Evolutionary conservation across 2,329 filamentous ascomycete species (phyloP).

Genomic region (Penicillium sp.): DNA sequence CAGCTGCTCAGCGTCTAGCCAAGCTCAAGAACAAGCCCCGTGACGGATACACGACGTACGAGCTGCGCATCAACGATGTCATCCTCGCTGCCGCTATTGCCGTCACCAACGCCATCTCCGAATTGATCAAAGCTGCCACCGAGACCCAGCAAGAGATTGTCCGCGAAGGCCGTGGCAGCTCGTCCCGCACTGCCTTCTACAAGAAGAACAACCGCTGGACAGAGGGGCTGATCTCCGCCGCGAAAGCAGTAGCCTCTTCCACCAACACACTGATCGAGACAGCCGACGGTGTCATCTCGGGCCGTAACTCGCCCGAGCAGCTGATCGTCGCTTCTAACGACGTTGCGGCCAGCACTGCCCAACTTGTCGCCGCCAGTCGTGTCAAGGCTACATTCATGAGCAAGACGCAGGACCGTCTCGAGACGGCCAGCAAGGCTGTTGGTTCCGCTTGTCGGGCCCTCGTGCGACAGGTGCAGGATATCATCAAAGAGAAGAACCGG

Average conservation of each 20-base stretch:
- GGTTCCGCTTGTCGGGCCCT: slow-evolving; percentile 81
- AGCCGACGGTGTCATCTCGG: slow-evolving; percentile 88
- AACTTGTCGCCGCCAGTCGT: slow-evolving; percentile 89
- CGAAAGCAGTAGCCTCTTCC: slow-evolving; percentile 88
- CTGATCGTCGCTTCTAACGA: slow-evolving; percentile 97
- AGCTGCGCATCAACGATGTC: slow-evolving; percentile 90
- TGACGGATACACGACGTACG: slow-evolving; percentile 92
- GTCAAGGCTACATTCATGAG: slow-evolving; percentile 99
- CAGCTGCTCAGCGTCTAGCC: slow-evolving; percentile 79
- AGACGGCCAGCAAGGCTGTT: slow-evolving; percentile 88
- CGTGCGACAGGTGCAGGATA: slow-evolving; percentile 87
- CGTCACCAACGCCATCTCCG: slow-evolving; percentile 88
- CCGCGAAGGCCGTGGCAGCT: slow-evolving; percentile 80
- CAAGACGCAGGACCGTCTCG: slow-evolving; percentile 88
- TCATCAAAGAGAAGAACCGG: slow-evolving; percentile 81
- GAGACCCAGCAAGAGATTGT: slow-evolving; percentile 95
- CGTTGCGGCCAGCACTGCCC: slow-evolving; percentile 90
- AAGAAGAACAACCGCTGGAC: slow-evolving; percentile 99
- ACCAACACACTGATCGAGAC: slow-evolving; percentile 98
- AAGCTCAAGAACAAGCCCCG: slow-evolving; percentile 96
- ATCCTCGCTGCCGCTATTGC: slow-evolving; percentile 91
- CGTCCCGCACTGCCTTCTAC: slow-evolving; percentile 91
- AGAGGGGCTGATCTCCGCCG: slow-evolving; percentile 92
- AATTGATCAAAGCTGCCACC: slow-evolving; percentile 91
- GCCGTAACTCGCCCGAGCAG: slow-evolving; percentile 90